A percentile compares a stretch with the other conserved stretches of the same genome.
These are phyloP conservation scores for Pleurotus tuber-regium DNA, from an alignment of 768 basidiomycete species.

Conservation along the genomic window DNA sequence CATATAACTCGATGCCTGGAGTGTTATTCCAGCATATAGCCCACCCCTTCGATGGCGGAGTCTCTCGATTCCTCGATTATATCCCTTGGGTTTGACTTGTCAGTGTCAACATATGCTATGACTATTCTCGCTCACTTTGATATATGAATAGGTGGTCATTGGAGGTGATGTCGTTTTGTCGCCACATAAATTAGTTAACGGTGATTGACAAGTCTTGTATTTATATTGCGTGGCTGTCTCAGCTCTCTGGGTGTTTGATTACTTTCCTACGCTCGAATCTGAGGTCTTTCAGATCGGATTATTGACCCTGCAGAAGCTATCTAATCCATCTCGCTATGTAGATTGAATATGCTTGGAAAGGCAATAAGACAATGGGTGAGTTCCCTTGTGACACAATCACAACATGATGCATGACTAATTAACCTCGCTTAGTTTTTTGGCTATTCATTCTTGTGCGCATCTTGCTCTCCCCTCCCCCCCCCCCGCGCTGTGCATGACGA, in stretches of 20 bases:
- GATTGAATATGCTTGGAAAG: constrained; percentile 1
- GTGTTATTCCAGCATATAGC: too few relatives aligned
- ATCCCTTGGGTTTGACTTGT: background rate
- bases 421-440: background rate
- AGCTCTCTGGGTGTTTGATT: constrained; percentile 4
- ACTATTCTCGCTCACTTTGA: background rate
- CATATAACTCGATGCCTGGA: too few relatives aligned
- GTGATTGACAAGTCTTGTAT: background rate
- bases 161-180: background rate
- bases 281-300: too few relatives aligned
- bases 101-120: background rate
- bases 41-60: too few relatives aligned
- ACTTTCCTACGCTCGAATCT: background rate
- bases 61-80: background rate
- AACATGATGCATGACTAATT: too few relatives aligned
- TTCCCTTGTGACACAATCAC: too few relatives aligned
- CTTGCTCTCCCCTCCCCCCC: too few relatives aligned
- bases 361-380: background rate
- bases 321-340: too few relatives aligned
- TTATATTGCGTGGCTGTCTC: constrained; percentile 7
- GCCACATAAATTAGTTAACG: background rate
- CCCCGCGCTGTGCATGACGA: background rate
- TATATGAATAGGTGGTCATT: background rate
- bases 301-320: too few relatives aligned
- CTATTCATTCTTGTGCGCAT: background rate